Base-by-base conservation (phyloP, 345 rosid species). In the Aquilaria sinensis region DNA sequence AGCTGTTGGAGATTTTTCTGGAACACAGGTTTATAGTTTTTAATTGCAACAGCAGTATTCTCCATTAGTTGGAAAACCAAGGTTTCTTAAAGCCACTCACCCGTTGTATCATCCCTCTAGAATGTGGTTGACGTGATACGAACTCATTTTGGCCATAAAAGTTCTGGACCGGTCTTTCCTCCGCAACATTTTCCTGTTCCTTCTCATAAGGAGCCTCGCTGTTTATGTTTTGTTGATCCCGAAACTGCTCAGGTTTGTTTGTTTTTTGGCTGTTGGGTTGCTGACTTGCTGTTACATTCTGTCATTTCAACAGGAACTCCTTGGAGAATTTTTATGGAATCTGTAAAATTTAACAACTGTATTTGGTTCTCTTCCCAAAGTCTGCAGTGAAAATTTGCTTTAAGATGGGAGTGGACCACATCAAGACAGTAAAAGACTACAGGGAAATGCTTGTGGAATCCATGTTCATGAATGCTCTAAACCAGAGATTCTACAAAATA, bases 1-100 rank as follows among this genome's bases (percentile, higher is more conserved):
- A 70, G 98, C 96, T 50, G 93, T 92, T 78, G 98, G 98, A 64
- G 98, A 92, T 71, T 92, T 92, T 72, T 70, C 87, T 50, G 96
- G 85, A 68, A 84, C 96, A 60, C 62, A 89, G 95, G 98, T 92
- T 69, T 59, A 75, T 49, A 63, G 67, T 54, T 57, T 71, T 45
- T 68, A n/a, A 12, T 53, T 37, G 43, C 2, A 37, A 9, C 43
- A 37, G 2, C 43, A 37, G 43, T 37, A 9, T 37, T 37, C 4
- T 37, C 8, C 43, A 29, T 63, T 15, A 16, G 46, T 54, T 37
- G 8, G 43, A 37, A 9, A 37, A 1, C 5, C 8, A 37, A 37
- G 43, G 8, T 37, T 54, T 61, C 43, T 37, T 48, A 29, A 74
- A 65, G 32, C 62, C 53, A 65, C 52, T 62, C 15, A 52, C 51